Base-by-base conservation (phyloP, 768 basidiomycete species). In the Agrocybe praecox region DNA sequence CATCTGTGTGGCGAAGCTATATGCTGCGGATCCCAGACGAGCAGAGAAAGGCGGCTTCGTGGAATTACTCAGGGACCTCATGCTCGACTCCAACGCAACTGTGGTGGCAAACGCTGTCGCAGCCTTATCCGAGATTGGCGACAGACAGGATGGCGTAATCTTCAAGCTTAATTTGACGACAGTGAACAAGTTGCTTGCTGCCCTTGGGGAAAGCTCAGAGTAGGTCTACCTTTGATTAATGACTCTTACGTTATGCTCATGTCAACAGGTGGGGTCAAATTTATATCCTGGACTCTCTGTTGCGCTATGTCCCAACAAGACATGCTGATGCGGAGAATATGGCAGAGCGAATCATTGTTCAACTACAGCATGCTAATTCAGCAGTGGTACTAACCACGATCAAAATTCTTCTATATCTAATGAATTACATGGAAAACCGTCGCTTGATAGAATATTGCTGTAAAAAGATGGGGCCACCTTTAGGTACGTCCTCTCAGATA, bases 371-470 rank as follows among this genome's bases (percentile, higher is more conserved):
- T 69, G 94, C 95, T n/a, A 99, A 99, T 71, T 96, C 94, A 23
- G 97, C 97, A 2, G 97, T 99, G n/a, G 95, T 98, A 11, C 79
- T 99, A 52, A 98, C 96, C n/a, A 91, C 95, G 14, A 92, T 98
- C 81, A 98, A 99, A 75, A 88, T 92, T 53, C 80, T 98, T 22
- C 78, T 98, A 18, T 98, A 96, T 67, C 78, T 98, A 57, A 98
- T 99, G 96, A 99, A 98, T 72, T 98, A 99, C 73, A 98, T 98
- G 92, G 90, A 93, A 59, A 89, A 92, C 69, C 85, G 91, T 56
- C 83, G 80, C 42, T 74, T 94, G 47, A 90, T 97, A 47, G 92
- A 97, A 56, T 83, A 88, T 62, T 89, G 97, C 63, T 97, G 97
- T 75, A 88, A 91, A 72, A 98, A 98, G 77, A 96, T 99, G 92